These are phyloP conservation scores for Tricholoma bakamatsutake DNA, from an alignment of 768 basidiomycete genomes.

Conservation along the genomic window DNA sequence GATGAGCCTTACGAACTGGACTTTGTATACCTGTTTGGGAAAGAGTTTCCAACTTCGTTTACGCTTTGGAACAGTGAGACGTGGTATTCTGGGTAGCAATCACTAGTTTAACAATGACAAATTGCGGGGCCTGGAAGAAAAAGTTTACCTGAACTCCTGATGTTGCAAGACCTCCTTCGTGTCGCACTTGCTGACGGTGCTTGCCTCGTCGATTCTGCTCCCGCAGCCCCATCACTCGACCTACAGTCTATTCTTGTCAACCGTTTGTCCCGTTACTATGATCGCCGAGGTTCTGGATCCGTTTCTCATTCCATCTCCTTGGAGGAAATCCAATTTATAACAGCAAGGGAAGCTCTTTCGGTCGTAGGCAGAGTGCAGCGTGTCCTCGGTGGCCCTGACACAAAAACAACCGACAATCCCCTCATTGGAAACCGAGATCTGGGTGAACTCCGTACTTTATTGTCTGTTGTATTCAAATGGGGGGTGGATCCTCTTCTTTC, in stretches of 20 bases:
- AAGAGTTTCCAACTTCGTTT: too few species aligned
- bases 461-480: constrained; percentile 72
- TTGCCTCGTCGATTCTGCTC: constrained; percentile 29
- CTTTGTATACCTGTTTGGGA: too few species aligned
- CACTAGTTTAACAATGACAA: too few species aligned
- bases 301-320: constrained; percentile 19
- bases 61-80: too few species aligned
- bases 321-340: constrained; percentile 43
- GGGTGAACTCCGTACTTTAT: constrained; percentile 51
- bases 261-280: constrained; percentile 37
- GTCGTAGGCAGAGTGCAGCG: constrained; percentile 44
- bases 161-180: constrained; percentile 19
- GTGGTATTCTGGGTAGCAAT: too few species aligned
- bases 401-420: constrained; percentile 17
- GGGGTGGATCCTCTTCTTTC: constrained; percentile 50
- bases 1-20: too few species aligned
- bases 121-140: too few species aligned
- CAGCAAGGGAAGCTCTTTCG: constrained; percentile 50
- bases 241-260: constrained; percentile 32
- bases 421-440: constrained; percentile 66
- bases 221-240: constrained; percentile 19
- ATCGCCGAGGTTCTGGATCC: constrained; percentile 15
- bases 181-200: constrained; percentile 28
- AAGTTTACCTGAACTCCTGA: too few species aligned
- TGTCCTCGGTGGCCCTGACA: constrained; percentile 26